Evolutionary conservation across 1,139 yeast genomes (phyloP).

Genomic region (Yarrowia galli): DNA sequence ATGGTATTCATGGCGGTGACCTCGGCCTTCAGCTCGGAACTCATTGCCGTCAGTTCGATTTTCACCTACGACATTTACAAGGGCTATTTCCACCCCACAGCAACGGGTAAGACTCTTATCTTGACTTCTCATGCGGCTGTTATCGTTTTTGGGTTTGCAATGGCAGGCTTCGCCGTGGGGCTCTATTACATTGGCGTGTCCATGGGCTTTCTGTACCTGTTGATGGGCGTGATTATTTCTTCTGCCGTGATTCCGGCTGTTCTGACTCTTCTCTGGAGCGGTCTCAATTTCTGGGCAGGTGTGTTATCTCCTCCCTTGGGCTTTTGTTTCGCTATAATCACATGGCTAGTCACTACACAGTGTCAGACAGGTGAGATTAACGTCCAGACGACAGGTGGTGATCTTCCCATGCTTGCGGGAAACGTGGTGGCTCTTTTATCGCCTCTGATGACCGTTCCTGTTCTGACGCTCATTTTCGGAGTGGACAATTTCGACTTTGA

Average conservation of each 20-base stretch:
- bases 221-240: slow-evolving; percentile 79
- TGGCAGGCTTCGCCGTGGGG: slow-evolving; percentile 83
- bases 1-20: too few species aligned
- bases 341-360: slow-evolving; percentile 58
- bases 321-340: slow-evolving; percentile 54
- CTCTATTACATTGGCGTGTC: slow-evolving; percentile 78
- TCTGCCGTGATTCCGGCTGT: slow-evolving; percentile 83
- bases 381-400: slow-evolving; percentile 70
- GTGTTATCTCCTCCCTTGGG: slow-evolving; percentile 60
- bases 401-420: slow-evolving; percentile 83
- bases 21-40: too few species aligned
- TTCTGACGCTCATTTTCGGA: slow-evolving; percentile 66
- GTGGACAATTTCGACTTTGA: slow-evolving; percentile 79
- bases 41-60: too few species aligned
- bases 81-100: slow-evolving; percentile 75
- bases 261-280: slow-evolving; percentile 68
- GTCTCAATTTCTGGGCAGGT: slow-evolving; percentile 64
- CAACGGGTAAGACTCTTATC: slow-evolving; percentile 73
- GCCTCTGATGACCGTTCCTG: slow-evolving; percentile 69
- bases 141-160: slow-evolving; percentile 66
- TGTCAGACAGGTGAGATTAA: slow-evolving; percentile 53
- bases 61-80: slow-evolving; percentile 66
- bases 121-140: slow-evolving; percentile 69
- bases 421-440: slow-evolving; percentile 78
- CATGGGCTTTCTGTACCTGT: slow-evolving; percentile 83